Percentiles rank a stretch among this genome's conserved stretches.
Conservation (phyloP, 2,329 filamentous ascomycete species). For the Ascochyta koolunga region DNA sequence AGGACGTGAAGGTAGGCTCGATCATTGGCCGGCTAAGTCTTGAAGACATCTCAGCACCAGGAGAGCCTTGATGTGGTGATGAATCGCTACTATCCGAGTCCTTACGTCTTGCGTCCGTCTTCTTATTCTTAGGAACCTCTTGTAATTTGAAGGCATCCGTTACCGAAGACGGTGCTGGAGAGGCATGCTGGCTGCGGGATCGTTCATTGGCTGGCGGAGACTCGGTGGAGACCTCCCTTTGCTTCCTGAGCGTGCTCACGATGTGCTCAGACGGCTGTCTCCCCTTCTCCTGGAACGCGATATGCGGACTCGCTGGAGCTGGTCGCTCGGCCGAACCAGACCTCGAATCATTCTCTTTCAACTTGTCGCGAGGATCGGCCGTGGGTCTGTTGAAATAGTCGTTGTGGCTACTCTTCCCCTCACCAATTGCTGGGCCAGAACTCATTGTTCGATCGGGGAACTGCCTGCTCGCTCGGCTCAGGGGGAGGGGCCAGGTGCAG, state of each 20-base stretch:
- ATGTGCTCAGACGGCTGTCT: conserved; percentile 68
- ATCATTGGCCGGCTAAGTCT: conserved; percentile 40
- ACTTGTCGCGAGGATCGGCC: conserved; percentile 48
- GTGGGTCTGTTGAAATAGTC: conserved; percentile 54
- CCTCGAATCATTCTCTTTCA: conserved; percentile 52
- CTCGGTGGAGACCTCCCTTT: conserved; percentile 43
- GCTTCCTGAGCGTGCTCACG: conserved; percentile 60
- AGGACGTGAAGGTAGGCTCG: conserved; percentile 46
- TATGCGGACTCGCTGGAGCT: conserved; percentile 73
- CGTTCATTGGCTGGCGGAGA: conserved; percentile 57
- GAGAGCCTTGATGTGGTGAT: conserved; percentile 46
- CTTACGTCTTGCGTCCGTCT: conserved; percentile 53
- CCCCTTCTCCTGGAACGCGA: conserved; percentile 86
- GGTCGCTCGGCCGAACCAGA: conserved; percentile 54
- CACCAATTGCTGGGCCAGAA: conserved; percentile 26
- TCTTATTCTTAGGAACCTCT: conserved; percentile 74
- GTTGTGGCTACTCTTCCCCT: conserved; percentile 36
- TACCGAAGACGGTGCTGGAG: conserved; percentile 40
- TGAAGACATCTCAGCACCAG: conserved; percentile 48
- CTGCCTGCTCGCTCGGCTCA: conserved; percentile 40
- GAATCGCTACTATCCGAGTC: conserved; percentile 53
- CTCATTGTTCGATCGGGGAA: conserved; percentile 34
- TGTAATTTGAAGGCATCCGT: conserved; percentile 71
- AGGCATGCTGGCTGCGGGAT: conserved; percentile 45
- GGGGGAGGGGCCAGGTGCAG: conserved; percentile 50